Base-by-base conservation (phyloP, 352 stramenopile species). In the Pythium coloratum region DNA sequence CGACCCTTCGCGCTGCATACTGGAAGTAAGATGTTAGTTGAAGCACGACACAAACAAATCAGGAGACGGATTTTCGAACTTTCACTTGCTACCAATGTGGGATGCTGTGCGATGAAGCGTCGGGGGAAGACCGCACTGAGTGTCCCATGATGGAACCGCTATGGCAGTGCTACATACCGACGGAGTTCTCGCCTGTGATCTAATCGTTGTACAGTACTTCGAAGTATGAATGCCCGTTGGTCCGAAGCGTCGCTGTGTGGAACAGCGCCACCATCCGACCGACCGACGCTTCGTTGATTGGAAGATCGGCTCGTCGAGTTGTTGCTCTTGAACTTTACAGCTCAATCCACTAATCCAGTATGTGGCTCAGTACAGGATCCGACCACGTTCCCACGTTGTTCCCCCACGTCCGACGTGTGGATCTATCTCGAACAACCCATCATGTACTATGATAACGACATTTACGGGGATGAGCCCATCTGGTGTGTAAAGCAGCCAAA, bases 361-460 rank as follows among this genome's bases (percentile, higher is more conserved):
- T 6, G 30, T n/a, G 14, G 30, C 5, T 13, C 46, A 53, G 46
- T 53, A 32, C 46, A 32, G 46, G 46, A 53, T 53, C 46, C 46
- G 46, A 53, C 46, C 46, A 16, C 20, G 12, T 16, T 12, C 20
- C 18, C 6, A 46, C 7, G 4, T 53, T 5, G 12, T 14, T 53
- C 16, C 12, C n/a, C 46, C 46, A 5, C 46, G 46, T 53, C 46
- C 46, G 46, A 53, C 46, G 9, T 46, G 18, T 26, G 12, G 42
- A 53, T 53, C 7, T 14, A 9, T 38, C 33, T 38, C 16, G 3
- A 50, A 16, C 13, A 50, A 6, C 2, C n/a, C 5, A 2, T n/a
- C 18, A 53, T 53, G 46, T 53, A 53, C 46, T 53, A 10, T 53
- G 18, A 53, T 53, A 53, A 32, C 46, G n/a, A 32, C 5, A 14